A percentile compares a stretch with the other conserved stretches of the same genome.
These are phyloP conservation scores for Viola odorata DNA, from an alignment of 345 rosid species.

Conservation along the genomic window DNA sequence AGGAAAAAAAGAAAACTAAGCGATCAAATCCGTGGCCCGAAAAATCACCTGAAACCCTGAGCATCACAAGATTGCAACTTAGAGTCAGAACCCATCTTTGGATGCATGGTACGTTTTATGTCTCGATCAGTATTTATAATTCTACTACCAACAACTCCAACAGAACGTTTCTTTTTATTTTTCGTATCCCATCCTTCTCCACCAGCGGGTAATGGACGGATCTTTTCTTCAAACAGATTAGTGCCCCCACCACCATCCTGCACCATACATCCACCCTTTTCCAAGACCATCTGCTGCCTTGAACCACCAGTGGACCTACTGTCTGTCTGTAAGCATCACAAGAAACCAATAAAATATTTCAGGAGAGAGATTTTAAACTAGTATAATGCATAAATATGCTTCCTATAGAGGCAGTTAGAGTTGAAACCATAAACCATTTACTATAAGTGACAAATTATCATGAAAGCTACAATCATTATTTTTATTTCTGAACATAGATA, in stretches of 20 bases:
- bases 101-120: constrained; percentile 48
- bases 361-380: not conserved
- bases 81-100: constrained; percentile 53
- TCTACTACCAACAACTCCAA: constrained; percentile 67
- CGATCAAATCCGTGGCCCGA: not conserved
- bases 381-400: too few relatives aligned
- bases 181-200: constrained; percentile 95
- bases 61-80: constrained; percentile 67
- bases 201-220: constrained; percentile 67
- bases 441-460: too few relatives aligned
- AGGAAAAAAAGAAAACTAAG: not conserved
- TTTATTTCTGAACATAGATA: too few relatives aligned
- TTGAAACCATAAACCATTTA: too few relatives aligned
- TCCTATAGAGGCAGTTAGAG: too few relatives aligned
- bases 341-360: not conserved
- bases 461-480: too few relatives aligned
- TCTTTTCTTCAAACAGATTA: constrained; percentile 64
- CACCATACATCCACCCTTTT: constrained; percentile 60
- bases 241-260: constrained; percentile 48
- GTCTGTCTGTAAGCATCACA: constrained; percentile 42
- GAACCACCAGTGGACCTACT: constrained; percentile 38
- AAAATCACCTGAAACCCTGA: constrained; percentile 63
- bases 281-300: constrained; percentile 50
- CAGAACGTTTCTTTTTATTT: constrained; percentile 88
- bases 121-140: constrained; percentile 55